Evolutionary conservation across 2,329 filamentous ascomycete species (phyloP).

Genomic region (Phyllosticta citribraziliensis): DNA sequence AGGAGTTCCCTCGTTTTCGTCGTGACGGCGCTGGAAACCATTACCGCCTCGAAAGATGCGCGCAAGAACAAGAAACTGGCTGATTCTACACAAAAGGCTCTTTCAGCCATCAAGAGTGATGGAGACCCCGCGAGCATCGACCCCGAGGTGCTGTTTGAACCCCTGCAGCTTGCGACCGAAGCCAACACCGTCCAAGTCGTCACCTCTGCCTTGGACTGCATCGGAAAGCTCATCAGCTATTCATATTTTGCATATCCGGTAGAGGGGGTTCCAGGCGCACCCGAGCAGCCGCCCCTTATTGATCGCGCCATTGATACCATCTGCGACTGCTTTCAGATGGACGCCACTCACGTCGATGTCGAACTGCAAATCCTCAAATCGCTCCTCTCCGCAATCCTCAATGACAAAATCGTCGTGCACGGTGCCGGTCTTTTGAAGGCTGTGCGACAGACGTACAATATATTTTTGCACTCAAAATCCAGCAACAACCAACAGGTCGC

Average conservation of each 20-base stretch:
- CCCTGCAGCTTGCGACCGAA: constrained; percentile 80
- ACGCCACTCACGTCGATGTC: constrained; percentile 82
- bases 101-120: constrained; percentile 71
- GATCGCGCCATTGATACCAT: constrained; percentile 98
- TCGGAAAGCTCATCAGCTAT: constrained; percentile 97
- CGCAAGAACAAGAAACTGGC: constrained; percentile 74
- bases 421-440: constrained; percentile 92
- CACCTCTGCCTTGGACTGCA: constrained; percentile 88
- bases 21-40: constrained; percentile 82
- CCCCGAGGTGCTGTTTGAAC: constrained; percentile 84
- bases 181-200: constrained; percentile 76
- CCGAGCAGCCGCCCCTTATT: constrained; percentile 61
- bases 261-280: constrained; percentile 28
- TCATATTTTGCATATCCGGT: constrained; percentile 82
- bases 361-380: constrained; percentile 99
- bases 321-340: constrained; percentile 97
- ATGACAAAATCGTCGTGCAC: constrained; percentile 98
- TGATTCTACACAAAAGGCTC: constrained; percentile 70
- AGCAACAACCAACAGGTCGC: constrained; percentile 94
- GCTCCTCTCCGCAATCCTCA: constrained; percentile 84
- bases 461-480: constrained; percentile 89
- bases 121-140: constrained; percentile 73
- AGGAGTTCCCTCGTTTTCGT: constrained; percentile 96
- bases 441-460: constrained; percentile 96
- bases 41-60: constrained; percentile 84